These are phyloP conservation scores for Penicillium italicum DNA, from an alignment of 2,329 filamentous ascomycete genomes.

Conservation along the genomic window DNA sequence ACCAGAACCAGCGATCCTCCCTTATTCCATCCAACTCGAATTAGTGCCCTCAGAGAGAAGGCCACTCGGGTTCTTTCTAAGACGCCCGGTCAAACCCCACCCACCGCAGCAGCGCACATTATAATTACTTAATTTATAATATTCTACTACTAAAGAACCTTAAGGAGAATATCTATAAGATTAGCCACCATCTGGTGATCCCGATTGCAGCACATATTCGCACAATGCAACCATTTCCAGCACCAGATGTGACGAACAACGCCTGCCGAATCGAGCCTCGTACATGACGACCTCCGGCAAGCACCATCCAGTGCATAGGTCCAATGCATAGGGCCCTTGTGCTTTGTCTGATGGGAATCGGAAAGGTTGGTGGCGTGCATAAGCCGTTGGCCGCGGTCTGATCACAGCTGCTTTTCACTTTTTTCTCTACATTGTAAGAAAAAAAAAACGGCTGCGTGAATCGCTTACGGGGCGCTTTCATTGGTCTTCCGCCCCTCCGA, in stretches of 20 bases:
- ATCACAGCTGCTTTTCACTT: neutral
- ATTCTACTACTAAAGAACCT: no score
- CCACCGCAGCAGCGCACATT: neutral
- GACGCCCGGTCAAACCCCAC: neutral
- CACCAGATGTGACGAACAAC: neutral
- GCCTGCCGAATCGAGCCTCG: neutral
- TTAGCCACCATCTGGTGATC: slow-evolving; percentile 3
- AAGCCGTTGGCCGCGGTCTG: slow-evolving; percentile 6
- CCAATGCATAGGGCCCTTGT: neutral
- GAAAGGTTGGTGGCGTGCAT: slow-evolving; percentile 1
- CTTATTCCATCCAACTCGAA: neutral
- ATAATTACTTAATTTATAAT: no score
- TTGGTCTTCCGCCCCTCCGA: neutral
- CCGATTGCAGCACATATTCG: neutral
- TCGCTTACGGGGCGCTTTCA: neutral
- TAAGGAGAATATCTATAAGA: no score
- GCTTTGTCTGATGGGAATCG: neutral
- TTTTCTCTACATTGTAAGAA: no score
- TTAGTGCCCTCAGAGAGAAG: no score
- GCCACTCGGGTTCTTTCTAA: neutral
- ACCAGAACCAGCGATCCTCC: neutral
- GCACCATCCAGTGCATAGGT: neutral
- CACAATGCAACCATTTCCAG: neutral
- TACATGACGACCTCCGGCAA: neutral
- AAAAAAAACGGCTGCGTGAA: neutral